Base-by-base conservation (phyloP, 2,329 filamentous ascomycete genomes). In the Talaromyces sp. region DNA sequence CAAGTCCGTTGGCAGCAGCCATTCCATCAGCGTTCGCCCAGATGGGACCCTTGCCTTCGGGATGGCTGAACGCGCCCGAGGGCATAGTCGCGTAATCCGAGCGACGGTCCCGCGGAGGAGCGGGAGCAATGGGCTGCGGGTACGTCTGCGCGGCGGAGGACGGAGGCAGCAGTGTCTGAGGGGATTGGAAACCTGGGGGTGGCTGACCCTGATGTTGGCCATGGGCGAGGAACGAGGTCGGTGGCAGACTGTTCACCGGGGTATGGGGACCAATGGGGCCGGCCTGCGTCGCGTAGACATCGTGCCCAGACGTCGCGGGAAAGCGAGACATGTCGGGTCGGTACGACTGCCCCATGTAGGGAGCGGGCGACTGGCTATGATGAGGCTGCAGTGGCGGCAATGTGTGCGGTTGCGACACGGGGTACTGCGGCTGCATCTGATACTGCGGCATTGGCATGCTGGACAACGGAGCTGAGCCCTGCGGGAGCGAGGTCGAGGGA, bases 81-180 rank as follows among this genome's bases (percentile, higher is more conserved):
- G 89, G 88, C 82, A 91, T 87, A n/a, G 87, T 86, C 58, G 87
- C 85, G 66, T 89, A 70, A 77, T 84, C 62, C 74, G 77, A 55
- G 77, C 79, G 71, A 55, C 74, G 74, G 62, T 79, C 77, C 61
- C 77, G 77, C 58, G 77, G 77, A 49, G 89, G 88, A 49, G 89
- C 89, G 17, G 89, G 89, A 50, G 89, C 89, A 70, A 91, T 90
- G 35, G 88, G 86, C 75, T 91, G 89, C 52, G 88, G 88, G 72
- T 91, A 89, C 58, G 86, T 85, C 67, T 87, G 82, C 51, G 88
- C 81, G 54, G 84, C 83, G 11, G 87, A 86, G 26, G 86, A 78
- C 73, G 89, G 86, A 53, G 87, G 83, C 78, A 90, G 82, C 82
- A 89, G 87, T 55, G 67, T 74, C 43, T 72, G 71, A 43, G 73